Percentiles rank a stretch among this genome's conserved stretches.
Conservation (phyloP, 306 rosid genomes). For the Acacia melanoxylon region DNA sequence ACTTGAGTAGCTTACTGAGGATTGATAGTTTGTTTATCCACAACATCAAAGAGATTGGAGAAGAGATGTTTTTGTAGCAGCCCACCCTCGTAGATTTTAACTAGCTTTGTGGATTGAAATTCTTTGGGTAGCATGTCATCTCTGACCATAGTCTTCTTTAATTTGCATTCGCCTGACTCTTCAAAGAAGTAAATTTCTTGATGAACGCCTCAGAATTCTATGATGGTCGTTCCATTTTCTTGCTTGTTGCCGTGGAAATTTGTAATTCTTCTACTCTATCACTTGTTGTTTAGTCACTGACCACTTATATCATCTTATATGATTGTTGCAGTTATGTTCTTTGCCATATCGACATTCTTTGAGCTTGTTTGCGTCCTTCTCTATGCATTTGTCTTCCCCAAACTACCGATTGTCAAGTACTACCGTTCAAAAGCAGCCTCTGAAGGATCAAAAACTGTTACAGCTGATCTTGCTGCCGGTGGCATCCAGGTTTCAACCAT, state of each 20-base stretch:
- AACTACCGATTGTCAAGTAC: constrained; percentile 73
- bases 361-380: constrained; percentile 81
- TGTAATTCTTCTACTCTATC: neutral
- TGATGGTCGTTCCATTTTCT: neutral
- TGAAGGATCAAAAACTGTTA: constrained; percentile 89
- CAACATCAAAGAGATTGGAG: constrained; percentile 4
- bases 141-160: neutral
- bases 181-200: neutral
- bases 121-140: neutral
- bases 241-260: neutral
- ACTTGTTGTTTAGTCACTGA: neutral
- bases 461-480: constrained; percentile 89
- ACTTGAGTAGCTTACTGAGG: constrained; percentile 1
- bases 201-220: neutral
- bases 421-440: constrained; percentile 87
- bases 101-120: neutral
- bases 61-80: neutral
- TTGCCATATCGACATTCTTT: constrained; percentile 68
- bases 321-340: constrained; percentile 75
- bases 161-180: neutral
- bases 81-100: neutral
- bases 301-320: constrained; percentile 2
- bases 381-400: constrained; percentile 73
- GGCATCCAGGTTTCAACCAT: constrained; percentile 58
- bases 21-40: neutral